Base-by-base conservation (phyloP, 2,329 filamentous ascomycete species). In the Monosporascus ibericus region DNA sequence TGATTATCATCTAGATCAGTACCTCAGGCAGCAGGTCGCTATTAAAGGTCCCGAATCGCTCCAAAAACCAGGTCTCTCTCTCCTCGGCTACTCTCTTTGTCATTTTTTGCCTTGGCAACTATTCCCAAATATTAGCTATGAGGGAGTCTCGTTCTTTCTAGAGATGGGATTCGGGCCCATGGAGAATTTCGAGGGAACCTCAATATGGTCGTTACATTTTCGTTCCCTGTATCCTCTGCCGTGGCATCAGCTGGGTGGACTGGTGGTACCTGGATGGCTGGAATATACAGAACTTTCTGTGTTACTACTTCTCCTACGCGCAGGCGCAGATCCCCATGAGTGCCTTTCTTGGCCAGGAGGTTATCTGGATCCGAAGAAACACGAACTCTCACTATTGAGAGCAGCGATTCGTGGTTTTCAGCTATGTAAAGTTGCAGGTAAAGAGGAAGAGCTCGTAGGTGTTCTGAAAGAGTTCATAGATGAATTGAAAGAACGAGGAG, bases 401-500 rank as follows among this genome's bases (percentile, higher is more conserved):
- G 42, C n/a, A 46, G 42, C 42, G 25, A 22, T 14, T 3, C 14
- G n/a, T n/a, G 24, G 22, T 46, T 14, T 46, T 46, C 22, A 15
- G n/a, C 25, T 17, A 25, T 46, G 24, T 24, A 24, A 30, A 46
- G 38, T 6, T 40, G 17, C 38, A 9, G 38, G 38, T 40, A 17
- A 40, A n/a, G 17, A n/a, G 18, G 38, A 3, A 20, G 5, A 0
- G 17, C 3, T 20, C 38, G 5, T 17, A 40, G 5, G 6, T 40
- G 17, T 18, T 18, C 34, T 55, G 9, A 39, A 44, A 42, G 39
- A 39, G 24, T 22, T 53, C 5, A 58, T 59, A 8, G 22, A 25
- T 3, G 18, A 52, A 42, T 27, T 60, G 8, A 25, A 52, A 46
- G 39, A 55, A 15, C 27, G 22, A 20, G 56, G 58, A 8, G 57